These are phyloP conservation scores for Trichosporon sp. DNA, from an alignment of 1,284 basidiomycete genomes.

Conservation along the genomic window DNA sequence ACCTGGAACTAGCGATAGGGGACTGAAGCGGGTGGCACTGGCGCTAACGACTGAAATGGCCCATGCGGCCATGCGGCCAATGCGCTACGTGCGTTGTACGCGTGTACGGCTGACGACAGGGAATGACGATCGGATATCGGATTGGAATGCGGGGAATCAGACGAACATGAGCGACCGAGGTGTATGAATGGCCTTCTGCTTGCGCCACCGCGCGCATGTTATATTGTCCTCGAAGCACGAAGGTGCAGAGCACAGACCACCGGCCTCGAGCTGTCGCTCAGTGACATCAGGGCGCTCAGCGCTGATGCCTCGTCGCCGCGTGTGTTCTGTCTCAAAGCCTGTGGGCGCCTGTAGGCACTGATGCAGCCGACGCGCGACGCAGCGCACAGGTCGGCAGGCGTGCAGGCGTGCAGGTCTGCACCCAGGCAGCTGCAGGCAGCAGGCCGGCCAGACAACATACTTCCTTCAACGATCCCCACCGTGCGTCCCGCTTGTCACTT, in stretches of 20 bases:
- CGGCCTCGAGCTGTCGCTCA: background rate
- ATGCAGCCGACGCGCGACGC: background rate
- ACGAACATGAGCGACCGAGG: background rate
- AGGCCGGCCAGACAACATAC: background rate
- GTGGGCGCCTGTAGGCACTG: background rate
- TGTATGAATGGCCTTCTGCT: background rate
- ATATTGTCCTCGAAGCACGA: background rate
- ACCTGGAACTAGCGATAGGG: background rate
- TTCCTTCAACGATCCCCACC: conserved; percentile 2
- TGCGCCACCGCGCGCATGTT: background rate
- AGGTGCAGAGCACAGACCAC: background rate
- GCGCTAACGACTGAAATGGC: background rate
- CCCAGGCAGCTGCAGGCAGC: background rate
- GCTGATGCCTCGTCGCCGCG: background rate
- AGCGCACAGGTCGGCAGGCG: background rate
- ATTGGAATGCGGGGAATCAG: background rate
- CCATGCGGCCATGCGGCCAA: too few species aligned
- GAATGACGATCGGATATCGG: background rate
- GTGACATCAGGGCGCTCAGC: background rate
- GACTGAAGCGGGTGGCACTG: conserved; percentile 5
- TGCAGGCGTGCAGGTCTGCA: background rate
- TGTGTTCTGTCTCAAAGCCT: background rate
- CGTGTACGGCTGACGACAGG: background rate
- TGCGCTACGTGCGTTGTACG: background rate
- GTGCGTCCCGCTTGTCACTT: background rate